phyloP scores from a whole-genome alignment of 2,329 filamentous ascomycete genomes.

The Colletotrichum cereale region DNA sequence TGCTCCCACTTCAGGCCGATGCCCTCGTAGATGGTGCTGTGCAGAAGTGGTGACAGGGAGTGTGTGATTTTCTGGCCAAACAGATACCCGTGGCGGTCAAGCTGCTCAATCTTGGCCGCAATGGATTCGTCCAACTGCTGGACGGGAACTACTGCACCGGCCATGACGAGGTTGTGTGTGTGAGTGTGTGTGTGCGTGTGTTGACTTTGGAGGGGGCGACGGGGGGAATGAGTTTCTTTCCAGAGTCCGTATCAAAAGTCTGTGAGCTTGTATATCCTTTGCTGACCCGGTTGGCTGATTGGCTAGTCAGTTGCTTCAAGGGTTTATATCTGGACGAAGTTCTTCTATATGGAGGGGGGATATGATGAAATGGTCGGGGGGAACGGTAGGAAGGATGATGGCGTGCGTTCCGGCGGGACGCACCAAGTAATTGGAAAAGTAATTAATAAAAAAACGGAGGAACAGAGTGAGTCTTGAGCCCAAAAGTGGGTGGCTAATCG shows the following conservation, averaged over 20 bases:
- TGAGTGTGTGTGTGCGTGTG: no score
- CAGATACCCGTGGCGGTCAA: conserved; percentile 65
- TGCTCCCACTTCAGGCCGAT: conserved; percentile 65
- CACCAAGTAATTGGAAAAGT: background rate
- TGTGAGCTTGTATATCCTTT: background rate
- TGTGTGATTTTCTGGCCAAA: conserved; percentile 69
- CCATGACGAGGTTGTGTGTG: conserved; percentile 9
- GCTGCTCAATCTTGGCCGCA: conserved; percentile 41
- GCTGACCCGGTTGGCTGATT: background rate
- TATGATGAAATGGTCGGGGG: background rate
- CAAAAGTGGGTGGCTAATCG: background rate
- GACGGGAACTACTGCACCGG: conserved; percentile 6
- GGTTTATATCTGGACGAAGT: conserved; percentile 7
- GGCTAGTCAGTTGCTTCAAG: background rate
- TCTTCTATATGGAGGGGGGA: background rate
- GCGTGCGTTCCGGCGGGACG: background rate
- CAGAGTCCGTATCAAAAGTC: background rate
- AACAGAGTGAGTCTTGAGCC: background rate
- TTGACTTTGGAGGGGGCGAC: no score
- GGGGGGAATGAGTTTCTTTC: background rate
- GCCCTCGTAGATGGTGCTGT: conserved; percentile 65
- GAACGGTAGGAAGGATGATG: background rate
- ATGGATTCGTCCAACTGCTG: conserved; percentile 35
- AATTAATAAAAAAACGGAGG: background rate
- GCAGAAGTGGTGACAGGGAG: conserved; percentile 67